Base-by-base conservation (phyloP, 2,329 filamentous ascomycete genomes). In the Colletotrichum australisinense region DNA sequence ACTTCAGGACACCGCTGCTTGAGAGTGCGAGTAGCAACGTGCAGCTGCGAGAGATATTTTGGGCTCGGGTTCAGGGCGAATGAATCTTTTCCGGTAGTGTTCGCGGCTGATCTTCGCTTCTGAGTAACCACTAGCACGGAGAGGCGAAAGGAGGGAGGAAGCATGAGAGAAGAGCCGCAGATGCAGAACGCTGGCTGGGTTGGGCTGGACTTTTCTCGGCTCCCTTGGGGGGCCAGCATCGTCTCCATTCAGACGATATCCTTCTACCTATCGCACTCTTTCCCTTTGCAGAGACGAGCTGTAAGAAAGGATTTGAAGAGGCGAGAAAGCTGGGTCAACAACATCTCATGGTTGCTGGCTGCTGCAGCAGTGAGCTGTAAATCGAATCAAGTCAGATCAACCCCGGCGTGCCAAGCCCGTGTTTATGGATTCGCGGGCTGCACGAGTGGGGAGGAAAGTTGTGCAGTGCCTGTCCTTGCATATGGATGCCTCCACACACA, bases 1-100 rank as follows among this genome's bases (percentile, higher is more conserved):
- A 73, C 70, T 70, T 70, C 70, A 73, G 70, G 70, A 70, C 67
- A 73, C 67, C 67, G 70, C 70, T 66, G 70, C 42, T 63, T 69
- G 59, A 30, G 49, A 42, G 58, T 38, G 57, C 28, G 62, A 70
- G 53, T 57, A 60, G 67, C 30, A 65, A 30, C 67, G 55, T 65
- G 70, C 67, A 73, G 60, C 60, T 57, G 56, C 35, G 60, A 65
- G 52, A 62, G 67, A 58, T 73, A 73, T 73, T 73, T 58, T 65
- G 60, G 60, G 60, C 65, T 22, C 30, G 22, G 67, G 42, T 65
- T 38, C 16, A 65, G 8, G 35, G 46, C 62, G 62, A 52, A 52
- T 26, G 49, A 28, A 22, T 30, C 28, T 57, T 19, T 53, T 57
- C 9, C 52, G 53, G 63, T 32, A 35, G 60, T 73, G 26, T 73